Conservation (phyloP, 495 filamentous ascomycete species). For the Penicillium fimorum region DNA sequence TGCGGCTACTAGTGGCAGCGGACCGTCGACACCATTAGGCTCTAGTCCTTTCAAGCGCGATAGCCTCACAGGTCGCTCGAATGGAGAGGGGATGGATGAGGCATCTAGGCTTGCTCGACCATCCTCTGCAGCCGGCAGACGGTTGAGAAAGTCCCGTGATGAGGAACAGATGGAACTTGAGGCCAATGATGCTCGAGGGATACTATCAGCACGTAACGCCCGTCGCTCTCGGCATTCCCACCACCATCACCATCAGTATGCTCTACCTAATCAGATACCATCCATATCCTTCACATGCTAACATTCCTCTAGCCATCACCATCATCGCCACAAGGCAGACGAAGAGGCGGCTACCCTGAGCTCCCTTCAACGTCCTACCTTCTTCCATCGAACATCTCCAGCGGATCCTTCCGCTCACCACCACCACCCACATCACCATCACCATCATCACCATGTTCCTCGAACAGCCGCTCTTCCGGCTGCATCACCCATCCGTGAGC, state of each 20-base stretch:
- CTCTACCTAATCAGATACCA: conserved; percentile 15
- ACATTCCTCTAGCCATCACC: conserved; percentile 60
- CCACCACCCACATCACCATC: conserved; percentile 58
- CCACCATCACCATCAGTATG: conserved; percentile 59
- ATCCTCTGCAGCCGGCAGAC: conserved; percentile 55
- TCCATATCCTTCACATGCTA: conserved; percentile 22
- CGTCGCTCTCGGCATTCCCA: conserved; percentile 59
- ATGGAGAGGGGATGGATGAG: conserved; percentile 39
- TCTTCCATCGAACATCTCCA: conserved; percentile 37
- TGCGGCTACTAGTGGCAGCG: conserved; percentile 51
- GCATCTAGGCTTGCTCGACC: conserved; percentile 40
- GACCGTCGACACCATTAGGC: conserved; percentile 54
- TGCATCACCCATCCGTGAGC: conserved; percentile 54
- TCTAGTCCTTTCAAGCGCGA: conserved; percentile 55
- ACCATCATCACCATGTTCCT: conserved; percentile 51
- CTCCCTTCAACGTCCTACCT: conserved; percentile 36
- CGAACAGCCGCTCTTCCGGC: conserved; percentile 35
- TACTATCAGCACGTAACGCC: conserved; percentile 52
- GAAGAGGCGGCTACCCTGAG: conserved; percentile 54
- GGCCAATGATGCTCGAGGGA: conserved; percentile 57
- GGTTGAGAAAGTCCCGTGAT: conserved; percentile 53
- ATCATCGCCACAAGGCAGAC: conserved; percentile 68
- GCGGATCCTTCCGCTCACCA: conserved; percentile 41
- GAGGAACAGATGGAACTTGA: conserved; percentile 62
- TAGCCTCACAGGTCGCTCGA: conserved; percentile 37